A percentile compares a stretch with the other conserved stretches of the same genome.
phyloP scores from a whole-genome alignment of 257 asterid species.

The Solanum piurae region DNA sequence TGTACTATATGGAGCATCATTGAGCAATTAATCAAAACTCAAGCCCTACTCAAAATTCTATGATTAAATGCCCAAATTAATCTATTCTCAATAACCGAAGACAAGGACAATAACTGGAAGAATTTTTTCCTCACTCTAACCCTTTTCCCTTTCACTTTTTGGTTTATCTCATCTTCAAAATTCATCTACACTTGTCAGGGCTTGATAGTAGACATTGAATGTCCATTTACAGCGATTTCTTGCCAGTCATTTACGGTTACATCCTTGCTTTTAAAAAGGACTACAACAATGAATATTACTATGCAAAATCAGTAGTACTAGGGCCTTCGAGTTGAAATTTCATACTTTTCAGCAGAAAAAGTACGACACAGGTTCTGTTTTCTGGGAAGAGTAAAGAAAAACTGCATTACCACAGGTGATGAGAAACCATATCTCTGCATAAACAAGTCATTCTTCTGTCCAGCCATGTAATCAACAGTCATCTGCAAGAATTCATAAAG shows the following conservation, averaged over 20 bases:
- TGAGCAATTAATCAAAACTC: neutral
- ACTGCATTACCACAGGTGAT: slow-evolving; percentile 73
- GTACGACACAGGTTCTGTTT: neutral
- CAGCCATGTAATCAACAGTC: slow-evolving; percentile 78
- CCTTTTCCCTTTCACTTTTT: neutral
- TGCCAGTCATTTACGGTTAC: neutral
- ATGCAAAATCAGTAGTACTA: neutral
- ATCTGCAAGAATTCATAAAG: slow-evolving; percentile 45
- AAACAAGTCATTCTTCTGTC: slow-evolving; percentile 63
- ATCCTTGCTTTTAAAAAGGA: neutral
- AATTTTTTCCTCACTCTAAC: neutral
- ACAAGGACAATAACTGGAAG: neutral
- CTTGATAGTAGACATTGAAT: neutral
- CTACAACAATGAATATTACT: neutral
- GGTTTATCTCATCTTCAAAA: neutral
- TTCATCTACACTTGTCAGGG: neutral
- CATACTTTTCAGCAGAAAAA: neutral
- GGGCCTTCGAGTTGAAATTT: neutral
- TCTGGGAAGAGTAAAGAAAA: neutral
- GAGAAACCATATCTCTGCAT: slow-evolving; percentile 96
- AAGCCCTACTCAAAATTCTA: neutral
- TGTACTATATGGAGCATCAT: neutral
- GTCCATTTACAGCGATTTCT: neutral
- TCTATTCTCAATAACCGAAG: neutral
- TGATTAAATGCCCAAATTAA: neutral